Base-by-base conservation (phyloP, 768 basidiomycete species). In the Leccinum olivaceopallidum region DNA sequence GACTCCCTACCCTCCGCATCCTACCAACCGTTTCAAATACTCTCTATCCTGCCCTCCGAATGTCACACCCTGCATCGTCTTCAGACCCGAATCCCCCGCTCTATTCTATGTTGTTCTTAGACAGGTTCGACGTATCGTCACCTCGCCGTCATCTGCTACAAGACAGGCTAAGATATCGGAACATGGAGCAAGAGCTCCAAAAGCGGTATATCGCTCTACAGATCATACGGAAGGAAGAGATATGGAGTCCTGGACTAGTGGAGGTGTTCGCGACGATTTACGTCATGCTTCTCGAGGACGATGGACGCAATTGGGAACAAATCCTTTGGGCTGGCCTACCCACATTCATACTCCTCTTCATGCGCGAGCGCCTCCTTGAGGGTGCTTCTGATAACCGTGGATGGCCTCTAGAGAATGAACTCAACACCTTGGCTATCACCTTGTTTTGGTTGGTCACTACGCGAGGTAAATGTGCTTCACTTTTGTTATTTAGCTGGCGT, bases 221-320 rank as follows among this genome's bases (percentile, higher is more conserved):
- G 14, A 67, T 79, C 55, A 76, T 86, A 69, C 78, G 77, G 22
- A 64, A 62, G n/a, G 72, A 73, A 4, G 67, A 71, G 3, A 58
- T 80, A 30, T 70, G 78, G 63, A 66, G 77, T 60, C 71, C 77
- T 30, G 57, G 63, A 16, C 67, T 84, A 9, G 74, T 71, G 0
- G 78, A 82, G 59, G 79, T 79, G 12, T 69, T 88, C 32, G 82
- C 82, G 75, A 78, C 78, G 0, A 78, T 83, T 55, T 85, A 82
- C 66, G 68, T 81, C 37, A 85, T 88, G 83, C 72, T 85, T 47
- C 78, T 85, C 34, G 85, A 87, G 62, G 80, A 84, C 28, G 81
- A 79, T 56, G 78, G 76, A 52, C 79, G 76, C 61, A 85, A 85
- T 66, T 65, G 76, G 42, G 74, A 75, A 54, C 83, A 82, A 60